These are phyloP conservation scores for Aspergillus steynii DNA, from an alignment of 495 filamentous ascomycete species.

Conservation along the genomic window DNA sequence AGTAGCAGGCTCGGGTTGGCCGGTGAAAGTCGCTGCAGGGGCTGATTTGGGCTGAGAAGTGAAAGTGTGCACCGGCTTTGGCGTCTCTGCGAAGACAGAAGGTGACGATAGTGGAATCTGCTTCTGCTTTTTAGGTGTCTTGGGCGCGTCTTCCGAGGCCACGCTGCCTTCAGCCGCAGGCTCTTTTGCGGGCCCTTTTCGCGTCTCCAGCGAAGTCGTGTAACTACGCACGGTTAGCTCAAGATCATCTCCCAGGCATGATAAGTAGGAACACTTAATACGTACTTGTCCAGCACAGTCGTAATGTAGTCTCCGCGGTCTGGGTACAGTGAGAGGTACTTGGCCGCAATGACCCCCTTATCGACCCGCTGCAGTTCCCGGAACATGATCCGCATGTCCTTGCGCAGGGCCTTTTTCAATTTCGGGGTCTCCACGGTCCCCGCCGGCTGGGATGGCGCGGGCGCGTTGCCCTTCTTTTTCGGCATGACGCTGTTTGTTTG, in stretches of 20 bases:
- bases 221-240: neutral
- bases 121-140: neutral
- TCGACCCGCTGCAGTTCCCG: neutral
- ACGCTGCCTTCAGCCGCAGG: neutral
- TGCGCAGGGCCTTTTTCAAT: neutral
- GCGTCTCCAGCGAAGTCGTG: neutral
- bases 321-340: neutral
- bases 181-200: neutral
- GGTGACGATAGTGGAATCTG: neutral
- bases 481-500: neutral
- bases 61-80: too few relatives aligned
- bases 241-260: too few relatives aligned
- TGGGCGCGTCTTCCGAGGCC: neutral
- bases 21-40: too few relatives aligned
- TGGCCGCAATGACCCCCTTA: neutral
- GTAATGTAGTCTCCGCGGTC: neutral
- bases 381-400: neutral
- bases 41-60: too few relatives aligned
- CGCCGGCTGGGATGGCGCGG: neutral
- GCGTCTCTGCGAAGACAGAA: neutral
- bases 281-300: conserved; percentile 2
- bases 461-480: neutral
- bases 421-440: neutral
- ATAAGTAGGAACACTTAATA: neutral
- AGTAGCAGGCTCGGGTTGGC: neutral